Evolutionary conservation across 495 filamentous ascomycete genomes (phyloP).

Genomic region (Daldinia grandis): DNA sequence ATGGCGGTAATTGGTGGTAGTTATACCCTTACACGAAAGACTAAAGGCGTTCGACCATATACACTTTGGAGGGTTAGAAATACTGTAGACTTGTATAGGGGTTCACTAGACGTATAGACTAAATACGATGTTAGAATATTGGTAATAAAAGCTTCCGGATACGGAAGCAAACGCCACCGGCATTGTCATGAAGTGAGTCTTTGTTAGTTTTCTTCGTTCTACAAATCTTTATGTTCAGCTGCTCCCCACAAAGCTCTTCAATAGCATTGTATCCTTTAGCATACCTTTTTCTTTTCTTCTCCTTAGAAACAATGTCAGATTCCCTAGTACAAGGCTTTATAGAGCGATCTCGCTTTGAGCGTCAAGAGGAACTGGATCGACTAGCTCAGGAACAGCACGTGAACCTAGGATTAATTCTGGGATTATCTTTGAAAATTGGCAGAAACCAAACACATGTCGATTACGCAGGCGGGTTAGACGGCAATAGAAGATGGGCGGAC

Average conservation of each 20-base stretch:
- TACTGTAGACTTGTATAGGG: background rate
- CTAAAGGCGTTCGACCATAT: background rate
- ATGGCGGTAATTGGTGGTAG: background rate
- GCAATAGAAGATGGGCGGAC: constrained; percentile 15
- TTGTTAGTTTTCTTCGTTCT: constrained; percentile 17
- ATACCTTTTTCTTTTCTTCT: background rate
- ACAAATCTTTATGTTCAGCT: constrained; percentile 2
- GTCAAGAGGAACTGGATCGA: constrained; percentile 27
- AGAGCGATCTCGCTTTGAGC: constrained; percentile 29
- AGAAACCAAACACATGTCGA: constrained; percentile 29
- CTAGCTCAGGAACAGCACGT: constrained; percentile 23
- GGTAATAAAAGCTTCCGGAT: constrained; percentile 32
- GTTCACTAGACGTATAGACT: background rate
- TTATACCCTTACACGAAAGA: constrained; percentile 19
- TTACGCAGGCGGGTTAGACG: constrained; percentile 30
- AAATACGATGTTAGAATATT: constrained; percentile 10
- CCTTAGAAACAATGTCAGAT: constrained; percentile 13
- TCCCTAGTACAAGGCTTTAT: constrained; percentile 14
- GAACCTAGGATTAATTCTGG: constrained; percentile 24
- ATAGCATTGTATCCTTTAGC: constrained; percentile 28
- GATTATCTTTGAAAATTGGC: constrained; percentile 23
- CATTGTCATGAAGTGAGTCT: constrained; percentile 6
- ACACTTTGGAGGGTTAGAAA: background rate
- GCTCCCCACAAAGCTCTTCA: constrained; percentile 5
- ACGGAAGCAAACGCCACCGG: constrained; percentile 20